A percentile compares a stretch with the other conserved stretches of the same genome.
Conservation (phyloP, 352 stramenopile species). For the Phytopythium sindhum region DNA sequence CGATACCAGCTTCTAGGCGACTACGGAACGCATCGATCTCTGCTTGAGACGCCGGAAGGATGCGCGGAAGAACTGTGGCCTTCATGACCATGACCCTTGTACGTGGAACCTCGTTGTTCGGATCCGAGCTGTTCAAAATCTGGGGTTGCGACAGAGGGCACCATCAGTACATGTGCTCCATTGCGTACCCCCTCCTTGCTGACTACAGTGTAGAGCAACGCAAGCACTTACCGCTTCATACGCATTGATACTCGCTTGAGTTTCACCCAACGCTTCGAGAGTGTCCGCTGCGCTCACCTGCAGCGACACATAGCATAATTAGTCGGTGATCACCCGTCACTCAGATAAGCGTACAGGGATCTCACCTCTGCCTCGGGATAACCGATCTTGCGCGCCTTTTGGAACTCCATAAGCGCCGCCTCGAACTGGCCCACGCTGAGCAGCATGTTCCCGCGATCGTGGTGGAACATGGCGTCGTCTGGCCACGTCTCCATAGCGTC, state of each 20-base stretch:
- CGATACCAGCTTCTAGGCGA: constrained; percentile 41
- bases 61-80: constrained; percentile 57
- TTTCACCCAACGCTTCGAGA: constrained; percentile 58
- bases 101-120: constrained; percentile 18
- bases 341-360: too few species aligned
- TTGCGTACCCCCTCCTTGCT: not conserved
- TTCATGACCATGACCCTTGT: constrained; percentile 56
- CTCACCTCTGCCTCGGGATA: constrained; percentile 48
- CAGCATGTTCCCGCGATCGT: constrained; percentile 58
- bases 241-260: constrained; percentile 40
- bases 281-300: constrained; percentile 56
- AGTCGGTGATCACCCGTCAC: not conserved
- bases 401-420: constrained; percentile 48
- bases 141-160: constrained; percentile 1
- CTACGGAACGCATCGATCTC: constrained; percentile 44
- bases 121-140: constrained; percentile 22
- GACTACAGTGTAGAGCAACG: not conserved
- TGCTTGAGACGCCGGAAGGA: constrained; percentile 48
- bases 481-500: constrained; percentile 49
- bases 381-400: constrained; percentile 36
- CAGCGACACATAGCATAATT: not conserved
- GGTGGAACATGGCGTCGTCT: constrained; percentile 47
- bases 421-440: constrained; percentile 54
- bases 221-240: constrained; percentile 39
- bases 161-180: not conserved